phyloP scores from a whole-genome alignment of 129 eudicot species.

The Flaveria ramosissima region DNA sequence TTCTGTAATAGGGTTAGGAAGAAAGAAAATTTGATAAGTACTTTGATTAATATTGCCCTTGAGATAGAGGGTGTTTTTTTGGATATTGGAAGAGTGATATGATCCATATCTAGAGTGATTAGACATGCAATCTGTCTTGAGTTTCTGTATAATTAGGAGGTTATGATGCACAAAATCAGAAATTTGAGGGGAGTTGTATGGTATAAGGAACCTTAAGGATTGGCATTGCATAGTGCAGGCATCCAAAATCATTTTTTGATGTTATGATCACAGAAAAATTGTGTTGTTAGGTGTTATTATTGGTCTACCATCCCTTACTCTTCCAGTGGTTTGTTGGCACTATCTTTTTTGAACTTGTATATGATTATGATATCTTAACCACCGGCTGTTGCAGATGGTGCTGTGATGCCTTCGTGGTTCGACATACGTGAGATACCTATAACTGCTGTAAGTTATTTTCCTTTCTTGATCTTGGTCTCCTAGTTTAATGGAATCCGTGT shows the following conservation, averaged over 20 bases:
- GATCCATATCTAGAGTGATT: background rate
- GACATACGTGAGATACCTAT: conserved; percentile 90
- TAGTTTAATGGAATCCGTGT: background rate
- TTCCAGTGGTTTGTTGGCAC: background rate
- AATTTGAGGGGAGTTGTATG: conserved; percentile 5
- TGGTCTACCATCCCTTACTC: background rate
- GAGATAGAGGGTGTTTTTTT: too few species aligned
- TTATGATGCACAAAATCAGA: background rate
- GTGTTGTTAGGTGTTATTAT: background rate
- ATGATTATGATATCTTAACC: conserved; percentile 4
- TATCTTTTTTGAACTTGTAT: background rate
- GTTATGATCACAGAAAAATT: background rate
- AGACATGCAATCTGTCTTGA: conserved; percentile 10
- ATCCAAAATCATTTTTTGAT: background rate
- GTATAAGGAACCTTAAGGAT: background rate
- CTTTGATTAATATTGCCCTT: background rate
- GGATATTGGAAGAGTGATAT: too few species aligned
- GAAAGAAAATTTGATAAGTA: too few species aligned
- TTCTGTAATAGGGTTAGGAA: too few species aligned
- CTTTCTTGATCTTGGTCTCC: conserved; percentile 10
- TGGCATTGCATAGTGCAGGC: background rate
- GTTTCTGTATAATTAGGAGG: background rate
- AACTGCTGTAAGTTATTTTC: conserved; percentile 63
- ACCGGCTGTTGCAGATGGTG: conserved; percentile 63
- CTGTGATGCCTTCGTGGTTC: conserved; percentile 95